Base-by-base conservation (phyloP, 2,329 filamentous ascomycete genomes). In the Paecilomyces sp. region DNA sequence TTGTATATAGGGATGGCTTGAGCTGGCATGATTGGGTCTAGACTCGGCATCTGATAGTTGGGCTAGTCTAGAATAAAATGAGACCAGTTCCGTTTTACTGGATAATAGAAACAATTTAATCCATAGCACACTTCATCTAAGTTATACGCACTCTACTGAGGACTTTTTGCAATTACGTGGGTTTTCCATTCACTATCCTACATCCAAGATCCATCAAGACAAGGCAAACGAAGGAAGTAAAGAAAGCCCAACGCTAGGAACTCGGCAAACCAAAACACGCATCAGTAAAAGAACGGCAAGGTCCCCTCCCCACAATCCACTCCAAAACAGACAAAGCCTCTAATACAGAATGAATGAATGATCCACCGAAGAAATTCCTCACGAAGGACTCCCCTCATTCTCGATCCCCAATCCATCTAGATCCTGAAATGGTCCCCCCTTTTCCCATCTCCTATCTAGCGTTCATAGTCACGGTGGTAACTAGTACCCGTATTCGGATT, bases 401-500 rank as follows among this genome's bases (percentile, higher is more conserved):
- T 7, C 7, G 9, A 33, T 22, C 13, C 6, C 15, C 41, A 28
- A 28, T 28, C 41, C 41, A 47, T 47, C n/a, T 18, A 47, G 41
- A 47, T 47, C 41, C 41, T 47, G 41, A 47, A 41, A 47, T 47
- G 5, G n/a, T 47, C 41, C 41, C n/a, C 41, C 8, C n/a, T n/a
- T 18, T 15, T 8, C 9, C 41, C 1, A 4, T 18, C n/a, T 47
- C 31, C 11, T 8, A 47, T 47, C n/a, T 47, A 47, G 22, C 67
- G 62, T 60, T 72, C 70, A 62, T 70, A 72, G 57, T 73, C 71
- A 24, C 70, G 65, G 52, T 72, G 69, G 60, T 72, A 72, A 57
- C 66, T 69, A 41, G 69, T 72, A 55, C 70, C 69, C 2, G 69
- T 72, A 58, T 72, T 72, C 18, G 70, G 69, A 51, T 72, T 72